Evolutionary conservation across 2,329 filamentous ascomycete genomes (phyloP).

Genomic region (Trichoderma guizhouense): DNA sequence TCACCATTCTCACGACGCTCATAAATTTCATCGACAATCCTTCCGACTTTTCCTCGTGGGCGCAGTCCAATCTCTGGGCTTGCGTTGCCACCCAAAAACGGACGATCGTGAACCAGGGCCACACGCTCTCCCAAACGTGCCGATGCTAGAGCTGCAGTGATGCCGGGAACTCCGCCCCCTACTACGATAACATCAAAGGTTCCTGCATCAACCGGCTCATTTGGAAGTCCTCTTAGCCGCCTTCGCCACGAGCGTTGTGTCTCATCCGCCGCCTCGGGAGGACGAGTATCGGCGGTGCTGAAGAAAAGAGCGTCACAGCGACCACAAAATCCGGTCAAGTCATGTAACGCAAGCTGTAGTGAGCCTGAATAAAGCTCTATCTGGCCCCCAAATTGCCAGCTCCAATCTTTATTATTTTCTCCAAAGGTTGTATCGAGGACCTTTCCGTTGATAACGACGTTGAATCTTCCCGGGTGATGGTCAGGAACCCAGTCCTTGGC

Average conservation of each 20-base stretch:
- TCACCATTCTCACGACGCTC: background rate
- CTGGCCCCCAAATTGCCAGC: background rate
- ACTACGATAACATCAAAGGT: conserved; percentile 1
- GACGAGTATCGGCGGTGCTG: background rate
- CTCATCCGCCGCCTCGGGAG: background rate
- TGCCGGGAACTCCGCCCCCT: background rate
- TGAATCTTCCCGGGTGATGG: background rate
- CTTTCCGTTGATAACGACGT: background rate
- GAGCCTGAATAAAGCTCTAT: background rate
- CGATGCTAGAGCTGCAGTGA: background rate
- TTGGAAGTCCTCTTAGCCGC: background rate
- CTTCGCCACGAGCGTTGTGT: background rate
- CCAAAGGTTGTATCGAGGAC: background rate
- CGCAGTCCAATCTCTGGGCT: conserved; percentile 6
- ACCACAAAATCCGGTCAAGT: background rate
- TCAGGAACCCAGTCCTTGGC: conserved; percentile 6
- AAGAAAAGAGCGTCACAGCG: conserved; percentile 1
- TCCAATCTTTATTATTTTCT: background rate
- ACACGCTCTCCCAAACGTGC: conserved; percentile 1
- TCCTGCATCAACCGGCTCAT: background rate
- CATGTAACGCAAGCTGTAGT: background rate
- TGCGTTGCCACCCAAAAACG: conserved; percentile 1
- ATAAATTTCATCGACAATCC: background rate
- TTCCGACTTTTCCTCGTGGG: background rate
- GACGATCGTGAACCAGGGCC: background rate